Percentiles rank a stretch among this genome's conserved stretches.
Evolutionary conservation across 768 basidiomycete genomes (phyloP).

Genomic region (Russula virescens): DNA sequence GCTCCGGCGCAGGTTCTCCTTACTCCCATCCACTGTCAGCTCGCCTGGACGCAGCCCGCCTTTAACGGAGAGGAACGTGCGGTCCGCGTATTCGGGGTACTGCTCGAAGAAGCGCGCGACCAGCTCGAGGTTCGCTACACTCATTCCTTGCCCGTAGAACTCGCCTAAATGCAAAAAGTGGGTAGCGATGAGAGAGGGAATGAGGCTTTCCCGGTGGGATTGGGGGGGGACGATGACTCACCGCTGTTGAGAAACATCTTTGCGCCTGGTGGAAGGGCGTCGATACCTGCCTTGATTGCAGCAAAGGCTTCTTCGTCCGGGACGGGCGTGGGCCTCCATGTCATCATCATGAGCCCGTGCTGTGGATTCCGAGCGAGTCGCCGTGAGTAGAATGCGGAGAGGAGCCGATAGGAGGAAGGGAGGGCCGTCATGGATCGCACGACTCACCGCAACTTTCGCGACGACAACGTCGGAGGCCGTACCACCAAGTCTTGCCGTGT

Average conservation of each 20-base stretch:
- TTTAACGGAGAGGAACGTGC: slow-evolving; percentile 46
- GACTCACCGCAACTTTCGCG: slow-evolving; percentile 37
- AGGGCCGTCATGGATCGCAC: neutral
- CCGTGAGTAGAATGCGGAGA: neutral
- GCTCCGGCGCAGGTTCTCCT: slow-evolving; percentile 44
- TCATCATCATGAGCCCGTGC: slow-evolving; percentile 55
- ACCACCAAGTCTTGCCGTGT: slow-evolving; percentile 35
- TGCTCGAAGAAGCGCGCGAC: slow-evolving; percentile 46
- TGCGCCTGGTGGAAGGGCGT: slow-evolving; percentile 37
- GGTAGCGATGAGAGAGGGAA: too few species aligned
- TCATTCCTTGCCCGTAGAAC: slow-evolving; percentile 47
- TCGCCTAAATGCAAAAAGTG: slow-evolving; percentile 33
- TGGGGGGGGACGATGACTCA: slow-evolving; percentile 17
- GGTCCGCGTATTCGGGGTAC: slow-evolving; percentile 40
- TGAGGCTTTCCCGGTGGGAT: too few species aligned
- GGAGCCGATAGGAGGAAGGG: neutral
- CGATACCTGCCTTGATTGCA: slow-evolving; percentile 49
- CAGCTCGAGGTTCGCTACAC: slow-evolving; percentile 43
- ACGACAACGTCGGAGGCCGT: slow-evolving; percentile 35
- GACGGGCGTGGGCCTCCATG: slow-evolving; percentile 42
- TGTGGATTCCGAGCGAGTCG: slow-evolving; percentile 23
- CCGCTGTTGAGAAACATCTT: slow-evolving; percentile 51
- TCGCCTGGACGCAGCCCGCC: slow-evolving; percentile 25
- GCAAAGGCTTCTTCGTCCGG: slow-evolving; percentile 58
- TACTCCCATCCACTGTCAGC: slow-evolving; percentile 28